Base-by-base conservation (phyloP, 257 asterid genomes). In the Penstemon barbatus region DNA sequence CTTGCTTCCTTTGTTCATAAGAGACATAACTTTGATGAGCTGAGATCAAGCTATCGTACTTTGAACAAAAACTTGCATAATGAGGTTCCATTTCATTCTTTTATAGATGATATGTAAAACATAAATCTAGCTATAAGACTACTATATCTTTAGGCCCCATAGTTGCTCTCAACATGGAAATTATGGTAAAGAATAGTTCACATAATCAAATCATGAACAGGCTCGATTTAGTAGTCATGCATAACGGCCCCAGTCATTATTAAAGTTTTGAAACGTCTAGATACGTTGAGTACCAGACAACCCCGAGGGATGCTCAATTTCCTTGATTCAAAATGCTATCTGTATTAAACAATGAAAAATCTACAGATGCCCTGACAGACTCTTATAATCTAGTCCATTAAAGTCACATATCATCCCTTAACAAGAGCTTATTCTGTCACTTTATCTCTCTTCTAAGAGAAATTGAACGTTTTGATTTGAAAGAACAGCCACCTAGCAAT, bases 1-100 rank as follows among this genome's bases (percentile, higher is more conserved):
- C 97, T 81, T 55, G 96, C 96, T 79, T 93, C 99, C 99, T 93
- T 77, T 58, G 10, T 41, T 71, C 67, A 77, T 25, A 50, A 70
- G 15, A 69, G 58, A 62, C 40, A 71, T 43, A 38, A 62, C 36
- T 51, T 62, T 48, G 25, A 25, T 42, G 55, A 43, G 74, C 48
- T 55, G n/a, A 54, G n/a, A 44, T 48, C 46, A 40, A 70, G 48
- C 38, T 43, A 19, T 57, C 10, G 58, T 40, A 48, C 53, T 40
- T 50, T 5, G 25, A 65, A 51, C 4, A 5, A 15, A 36, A 73
- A 51, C 39, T 57, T 46, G 63, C 60, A 57, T 38, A 56, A 48
- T 61, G 46, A 49, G 48, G 41, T 60, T 8, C n/a, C 37, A 10
- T 33, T 58, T 8, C 44, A 5, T 43, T 53, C 50, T 15, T 49